Conservation (phyloP, 148 eudicot genomes). For the Cornus suecica region DNA sequence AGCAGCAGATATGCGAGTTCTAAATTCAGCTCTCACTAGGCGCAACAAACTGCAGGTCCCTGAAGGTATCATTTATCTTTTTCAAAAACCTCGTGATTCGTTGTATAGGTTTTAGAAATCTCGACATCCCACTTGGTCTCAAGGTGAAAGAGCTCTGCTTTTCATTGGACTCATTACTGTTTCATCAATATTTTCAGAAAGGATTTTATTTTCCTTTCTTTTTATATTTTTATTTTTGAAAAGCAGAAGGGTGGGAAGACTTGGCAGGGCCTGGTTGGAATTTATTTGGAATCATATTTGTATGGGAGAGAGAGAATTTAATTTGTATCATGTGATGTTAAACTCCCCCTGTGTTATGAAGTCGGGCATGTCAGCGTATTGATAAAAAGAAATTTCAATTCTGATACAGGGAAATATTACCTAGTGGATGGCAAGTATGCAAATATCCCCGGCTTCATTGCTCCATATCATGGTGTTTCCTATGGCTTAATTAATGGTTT, state of each 20-base stretch:
- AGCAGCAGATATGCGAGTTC: conserved; percentile 34
- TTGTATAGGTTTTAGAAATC: background rate
- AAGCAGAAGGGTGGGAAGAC: background rate
- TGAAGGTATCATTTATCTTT: conserved; percentile 23
- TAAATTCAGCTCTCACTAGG: conserved; percentile 37
- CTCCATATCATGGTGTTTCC: conserved; percentile 32
- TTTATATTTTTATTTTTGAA: no score
- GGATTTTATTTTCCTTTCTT: background rate
- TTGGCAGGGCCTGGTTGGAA: background rate
- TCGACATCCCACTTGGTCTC: background rate
- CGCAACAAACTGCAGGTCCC: conserved; percentile 40
- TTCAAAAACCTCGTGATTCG: background rate
- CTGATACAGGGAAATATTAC: conserved; percentile 38
- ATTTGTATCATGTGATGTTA: background rate
- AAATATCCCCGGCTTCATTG: conserved; percentile 42
- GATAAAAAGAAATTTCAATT: background rate
- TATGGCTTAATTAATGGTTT: conserved; percentile 17
- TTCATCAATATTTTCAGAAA: no score
- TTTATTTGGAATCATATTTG: background rate
- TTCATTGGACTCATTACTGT: no score
- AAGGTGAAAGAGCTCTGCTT: background rate
- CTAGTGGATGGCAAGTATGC: conserved; percentile 37
- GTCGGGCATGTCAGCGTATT: background rate
- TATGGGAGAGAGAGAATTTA: background rate
- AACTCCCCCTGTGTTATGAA: background rate